Percentiles rank a stretch among this genome's conserved stretches.
phyloP scores from a whole-genome alignment of 345 rosid genomes.

The Citrus inodora region DNA sequence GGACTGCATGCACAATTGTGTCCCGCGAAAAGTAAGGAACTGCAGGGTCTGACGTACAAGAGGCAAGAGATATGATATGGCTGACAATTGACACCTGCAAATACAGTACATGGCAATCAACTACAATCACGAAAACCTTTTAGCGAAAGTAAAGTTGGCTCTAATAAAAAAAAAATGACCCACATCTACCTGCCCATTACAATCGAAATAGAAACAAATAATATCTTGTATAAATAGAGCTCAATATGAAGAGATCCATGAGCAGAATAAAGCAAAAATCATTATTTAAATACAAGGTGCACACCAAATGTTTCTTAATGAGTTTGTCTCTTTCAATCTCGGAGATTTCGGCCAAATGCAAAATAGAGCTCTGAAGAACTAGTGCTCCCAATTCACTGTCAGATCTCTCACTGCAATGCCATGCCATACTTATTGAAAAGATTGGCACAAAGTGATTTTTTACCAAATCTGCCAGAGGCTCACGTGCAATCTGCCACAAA shows the following conservation, averaged over 20 bases:
- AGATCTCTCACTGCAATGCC: conserved; percentile 64
- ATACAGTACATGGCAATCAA: conserved; percentile 18
- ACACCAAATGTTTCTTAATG: conserved; percentile 82
- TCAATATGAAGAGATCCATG: background rate
- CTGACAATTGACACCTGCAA: conserved; percentile 83
- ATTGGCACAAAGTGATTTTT: conserved; percentile 79
- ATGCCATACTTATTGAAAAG: conserved; percentile 74
- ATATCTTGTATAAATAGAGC: background rate
- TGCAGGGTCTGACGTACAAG: conserved; percentile 57
- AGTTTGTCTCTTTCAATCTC: conserved; percentile 82
- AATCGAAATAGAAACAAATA: background rate
- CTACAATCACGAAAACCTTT: background rate
- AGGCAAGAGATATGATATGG: conserved; percentile 68
- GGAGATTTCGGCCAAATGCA: conserved; percentile 61
- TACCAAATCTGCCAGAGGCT: conserved; percentile 53
- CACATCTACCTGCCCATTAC: background rate
- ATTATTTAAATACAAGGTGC: conserved; percentile 18
- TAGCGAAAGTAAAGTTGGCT: background rate
- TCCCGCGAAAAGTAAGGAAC: conserved; percentile 70
- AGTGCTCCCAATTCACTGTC: conserved; percentile 57
- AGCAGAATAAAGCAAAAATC: background rate
- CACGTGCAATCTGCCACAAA: conserved; percentile 62
- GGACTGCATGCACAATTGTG: conserved; percentile 53
- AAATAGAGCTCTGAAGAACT: conserved; percentile 66
- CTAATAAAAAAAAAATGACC: background rate